Evolutionary conservation across 2,329 filamentous ascomycete genomes (phyloP).

Genomic region (Xylariaceae sp.): DNA sequence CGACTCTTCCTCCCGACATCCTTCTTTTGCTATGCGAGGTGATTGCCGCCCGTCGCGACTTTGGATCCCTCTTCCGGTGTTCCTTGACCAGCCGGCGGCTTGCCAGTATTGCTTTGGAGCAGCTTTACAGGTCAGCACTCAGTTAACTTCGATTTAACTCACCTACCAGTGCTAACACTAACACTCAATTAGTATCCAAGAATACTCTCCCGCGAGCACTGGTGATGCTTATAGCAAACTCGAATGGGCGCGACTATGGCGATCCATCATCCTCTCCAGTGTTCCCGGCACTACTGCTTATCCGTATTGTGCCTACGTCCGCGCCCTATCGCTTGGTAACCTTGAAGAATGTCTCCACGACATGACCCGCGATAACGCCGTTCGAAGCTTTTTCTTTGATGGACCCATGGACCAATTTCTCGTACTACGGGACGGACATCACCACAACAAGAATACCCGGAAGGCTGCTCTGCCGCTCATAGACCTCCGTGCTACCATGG

Average conservation of each 20-base stretch:
- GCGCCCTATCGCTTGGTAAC: conserved; percentile 64
- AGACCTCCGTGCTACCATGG: conserved; percentile 41
- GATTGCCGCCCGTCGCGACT: conserved; percentile 58
- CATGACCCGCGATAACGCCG: conserved; percentile 36
- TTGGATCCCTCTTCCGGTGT: conserved; percentile 62
- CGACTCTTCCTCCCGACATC: conserved; percentile 58
- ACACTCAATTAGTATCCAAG: conserved; percentile 45
- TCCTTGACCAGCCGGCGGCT: conserved; percentile 58
- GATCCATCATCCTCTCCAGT: conserved; percentile 68
- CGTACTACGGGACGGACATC: conserved; percentile 25
- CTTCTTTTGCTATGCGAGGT: conserved; percentile 63
- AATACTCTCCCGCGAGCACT: conserved; percentile 47
- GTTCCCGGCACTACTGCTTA: conserved; percentile 63
- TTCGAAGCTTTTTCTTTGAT: conserved; percentile 44
- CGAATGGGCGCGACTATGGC: conserved; percentile 68
- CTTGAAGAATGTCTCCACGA: conserved; percentile 62
- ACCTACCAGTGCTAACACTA: conserved; percentile 25
- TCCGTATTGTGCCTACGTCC: conserved; percentile 71
- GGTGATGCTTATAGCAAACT: conserved; percentile 43
- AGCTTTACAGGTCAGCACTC: conserved; percentile 61
- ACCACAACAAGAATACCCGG: conserved; percentile 27
- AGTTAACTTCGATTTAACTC: neutral
- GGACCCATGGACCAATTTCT: conserved; percentile 43
- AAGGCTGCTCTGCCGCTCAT: conserved; percentile 29
- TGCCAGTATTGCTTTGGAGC: conserved; percentile 60